phyloP scores from a whole-genome alignment of 768 basidiomycete genomes.

The Mycena crocata region DNA sequence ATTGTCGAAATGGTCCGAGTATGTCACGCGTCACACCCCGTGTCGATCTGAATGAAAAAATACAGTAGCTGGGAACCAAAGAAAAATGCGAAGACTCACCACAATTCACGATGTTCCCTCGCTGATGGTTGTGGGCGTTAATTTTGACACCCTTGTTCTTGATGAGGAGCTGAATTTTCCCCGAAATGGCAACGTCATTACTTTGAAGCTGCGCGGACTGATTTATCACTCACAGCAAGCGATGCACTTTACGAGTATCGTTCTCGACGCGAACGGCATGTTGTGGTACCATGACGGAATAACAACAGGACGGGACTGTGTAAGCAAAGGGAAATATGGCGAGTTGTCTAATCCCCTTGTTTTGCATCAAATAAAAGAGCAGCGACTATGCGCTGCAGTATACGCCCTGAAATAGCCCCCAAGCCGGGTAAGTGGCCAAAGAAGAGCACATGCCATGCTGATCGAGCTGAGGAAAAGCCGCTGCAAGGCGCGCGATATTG shows the following conservation, averaged over 20 bases:
- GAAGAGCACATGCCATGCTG: too few species aligned
- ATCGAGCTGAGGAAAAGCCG: too few species aligned
- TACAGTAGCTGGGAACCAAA: background rate
- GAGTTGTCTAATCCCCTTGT: too few species aligned
- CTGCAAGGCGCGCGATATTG: too few species aligned
- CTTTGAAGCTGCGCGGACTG: background rate
- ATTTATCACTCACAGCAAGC: background rate
- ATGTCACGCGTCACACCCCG: too few species aligned
- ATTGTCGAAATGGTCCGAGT: too few species aligned
- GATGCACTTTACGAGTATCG: background rate
- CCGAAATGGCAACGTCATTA: background rate
- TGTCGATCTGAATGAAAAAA: too few species aligned
- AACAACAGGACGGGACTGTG: background rate
- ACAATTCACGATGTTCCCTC: background rate
- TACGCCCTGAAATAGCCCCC: too few species aligned
- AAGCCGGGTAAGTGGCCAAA: too few species aligned
- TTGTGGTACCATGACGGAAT: conserved; percentile 6
- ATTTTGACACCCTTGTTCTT: background rate
- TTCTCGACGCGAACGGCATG: background rate
- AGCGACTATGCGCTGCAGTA: too few species aligned
- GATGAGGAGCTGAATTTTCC: background rate
- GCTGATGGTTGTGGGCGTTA: background rate
- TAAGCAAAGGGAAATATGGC: too few species aligned
- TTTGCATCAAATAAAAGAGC: too few species aligned
- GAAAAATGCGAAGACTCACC: background rate